Percentiles rank a stretch among this genome's conserved stretches.
phyloP scores from a whole-genome alignment of 2,329 filamentous ascomycete genomes.

The Penicillium corylophilum region DNA sequence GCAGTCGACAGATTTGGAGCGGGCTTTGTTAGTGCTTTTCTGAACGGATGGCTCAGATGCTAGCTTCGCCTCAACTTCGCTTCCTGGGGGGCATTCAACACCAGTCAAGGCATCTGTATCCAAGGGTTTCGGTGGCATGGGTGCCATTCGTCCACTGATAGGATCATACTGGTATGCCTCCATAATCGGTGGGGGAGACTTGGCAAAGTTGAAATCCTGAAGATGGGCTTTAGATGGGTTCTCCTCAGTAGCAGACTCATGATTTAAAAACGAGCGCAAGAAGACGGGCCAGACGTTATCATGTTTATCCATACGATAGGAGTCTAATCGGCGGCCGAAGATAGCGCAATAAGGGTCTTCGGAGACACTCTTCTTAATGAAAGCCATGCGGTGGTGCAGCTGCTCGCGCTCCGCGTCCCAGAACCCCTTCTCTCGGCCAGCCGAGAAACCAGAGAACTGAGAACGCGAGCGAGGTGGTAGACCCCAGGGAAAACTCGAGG shows the following conservation, averaged over 20 bases:
- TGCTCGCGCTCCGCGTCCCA: constrained; percentile 25
- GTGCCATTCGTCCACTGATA: constrained; percentile 43
- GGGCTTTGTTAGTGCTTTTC: background rate
- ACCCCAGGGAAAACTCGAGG: constrained; percentile 1
- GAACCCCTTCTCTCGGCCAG: constrained; percentile 9
- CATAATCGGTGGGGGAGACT: background rate
- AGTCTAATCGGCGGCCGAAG: constrained; percentile 38
- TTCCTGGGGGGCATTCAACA: constrained; percentile 4
- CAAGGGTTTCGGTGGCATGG: constrained; percentile 7
- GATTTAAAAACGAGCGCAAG: constrained; percentile 28
- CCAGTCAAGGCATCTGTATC: background rate
- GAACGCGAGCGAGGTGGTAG: constrained; percentile 10
- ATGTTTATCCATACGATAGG: constrained; percentile 21
- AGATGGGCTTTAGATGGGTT: constrained; percentile 4
- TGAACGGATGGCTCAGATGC: constrained; percentile 2
- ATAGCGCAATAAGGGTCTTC: constrained; percentile 41
- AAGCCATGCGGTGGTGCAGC: constrained; percentile 34
- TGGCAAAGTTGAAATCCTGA: constrained; percentile 6
- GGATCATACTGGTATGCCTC: constrained; percentile 39
- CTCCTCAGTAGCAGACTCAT: constrained; percentile 1
- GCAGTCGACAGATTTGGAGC: constrained; percentile 6
- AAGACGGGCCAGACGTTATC: constrained; percentile 30
- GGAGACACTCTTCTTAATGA: constrained; percentile 37
- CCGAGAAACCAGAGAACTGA: constrained; percentile 6
- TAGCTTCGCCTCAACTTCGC: constrained; percentile 13